Evolutionary conservation across 2,329 filamentous ascomycete species (phyloP).

Genomic region (Shiraia sp.): DNA sequence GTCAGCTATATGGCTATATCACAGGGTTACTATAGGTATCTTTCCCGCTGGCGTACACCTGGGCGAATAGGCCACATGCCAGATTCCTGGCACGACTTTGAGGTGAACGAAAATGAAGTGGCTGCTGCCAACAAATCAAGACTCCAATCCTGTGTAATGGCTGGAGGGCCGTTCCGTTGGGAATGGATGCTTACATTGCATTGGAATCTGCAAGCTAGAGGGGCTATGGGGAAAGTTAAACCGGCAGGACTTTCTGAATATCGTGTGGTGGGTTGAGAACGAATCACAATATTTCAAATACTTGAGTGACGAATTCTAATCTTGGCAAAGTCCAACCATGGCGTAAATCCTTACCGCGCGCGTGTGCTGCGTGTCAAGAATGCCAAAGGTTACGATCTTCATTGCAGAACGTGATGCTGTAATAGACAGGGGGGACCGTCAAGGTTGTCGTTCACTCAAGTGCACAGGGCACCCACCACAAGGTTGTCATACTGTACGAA

Average conservation of each 20-base stretch:
- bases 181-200: slow-evolving; percentile 29
- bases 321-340: too few species aligned
- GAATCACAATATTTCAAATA: not conserved
- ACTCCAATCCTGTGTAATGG: slow-evolving; percentile 14
- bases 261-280: not conserved
- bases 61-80: slow-evolving; percentile 18
- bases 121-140: slow-evolving; percentile 8
- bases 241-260: not conserved
- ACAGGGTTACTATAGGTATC: slow-evolving; percentile 23
- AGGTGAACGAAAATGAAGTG: slow-evolving; percentile 14
- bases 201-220: slow-evolving; percentile 12
- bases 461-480: slow-evolving; percentile 16
- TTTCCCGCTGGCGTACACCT: slow-evolving; percentile 3
- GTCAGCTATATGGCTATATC: slow-evolving; percentile 29
- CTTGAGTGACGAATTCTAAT: too few species aligned
- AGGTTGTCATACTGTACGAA: slow-evolving; percentile 4
- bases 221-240: slow-evolving; percentile 4
- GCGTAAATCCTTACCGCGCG: too few species aligned
- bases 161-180: slow-evolving; percentile 32
- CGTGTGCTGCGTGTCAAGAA: too few species aligned
- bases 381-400: too few species aligned
- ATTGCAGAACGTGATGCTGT: too few species aligned
- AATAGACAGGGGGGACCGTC: not conserved
- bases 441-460: slow-evolving; percentile 11
- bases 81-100: slow-evolving; percentile 18